Conservation (phyloP, 306 rosid genomes). For the Gastrolobium villosum region DNA sequence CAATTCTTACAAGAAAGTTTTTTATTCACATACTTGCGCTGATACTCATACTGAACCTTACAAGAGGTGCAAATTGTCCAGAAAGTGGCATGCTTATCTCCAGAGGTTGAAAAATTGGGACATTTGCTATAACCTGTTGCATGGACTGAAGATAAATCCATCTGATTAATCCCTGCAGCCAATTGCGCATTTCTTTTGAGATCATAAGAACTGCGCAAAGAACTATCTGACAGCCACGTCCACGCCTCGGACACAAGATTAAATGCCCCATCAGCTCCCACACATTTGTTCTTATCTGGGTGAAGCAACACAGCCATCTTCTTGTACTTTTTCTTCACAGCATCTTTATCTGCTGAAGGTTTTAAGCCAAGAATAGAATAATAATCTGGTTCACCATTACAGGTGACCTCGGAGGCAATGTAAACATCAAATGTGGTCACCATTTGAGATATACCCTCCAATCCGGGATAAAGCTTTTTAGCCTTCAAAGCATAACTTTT, state of each 20-base stretch:
- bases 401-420: constrained; percentile 75
- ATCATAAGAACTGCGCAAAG: constrained; percentile 74
- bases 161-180: constrained; percentile 60
- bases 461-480: constrained; percentile 71
- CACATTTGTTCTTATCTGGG: constrained; percentile 94
- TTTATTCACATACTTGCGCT: constrained; percentile 97
- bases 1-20: constrained; percentile 97
- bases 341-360: constrained; percentile 81
- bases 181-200: constrained; percentile 73
- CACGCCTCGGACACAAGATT: constrained; percentile 97
- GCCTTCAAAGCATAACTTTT: constrained; percentile 81
- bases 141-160: constrained; percentile 67
- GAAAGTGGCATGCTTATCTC: constrained; percentile 77
- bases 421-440: constrained; percentile 94
- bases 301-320: constrained; percentile 97
- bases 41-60: constrained; percentile 97
- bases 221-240: constrained; percentile 81
- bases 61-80: constrained; percentile 99
- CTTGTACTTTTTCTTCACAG: constrained; percentile 85
- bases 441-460: constrained; percentile 93
- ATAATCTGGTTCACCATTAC: constrained; percentile 83
- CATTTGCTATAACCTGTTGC: constrained; percentile 64
- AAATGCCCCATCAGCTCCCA: constrained; percentile 98
- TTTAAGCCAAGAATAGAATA: constrained; percentile 90
- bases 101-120: constrained; percentile 67